Evolutionary conservation across 352 stramenopile genomes (phyloP).

Genomic region (Phytophthora rubi): DNA sequence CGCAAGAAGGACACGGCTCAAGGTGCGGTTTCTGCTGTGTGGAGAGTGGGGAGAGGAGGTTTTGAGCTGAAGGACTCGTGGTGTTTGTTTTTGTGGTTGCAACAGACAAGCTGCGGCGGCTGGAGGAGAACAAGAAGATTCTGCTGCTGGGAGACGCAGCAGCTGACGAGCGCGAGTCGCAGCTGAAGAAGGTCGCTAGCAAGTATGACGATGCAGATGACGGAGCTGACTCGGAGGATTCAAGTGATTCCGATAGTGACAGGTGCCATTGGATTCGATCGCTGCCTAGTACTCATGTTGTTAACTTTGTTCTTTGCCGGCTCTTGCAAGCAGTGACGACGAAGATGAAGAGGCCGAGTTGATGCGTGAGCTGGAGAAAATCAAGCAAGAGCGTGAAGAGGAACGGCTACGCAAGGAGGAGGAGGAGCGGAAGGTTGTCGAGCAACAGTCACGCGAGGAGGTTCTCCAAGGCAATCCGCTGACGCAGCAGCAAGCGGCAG

Average conservation of each 20-base stretch:
- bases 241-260: conserved; percentile 80
- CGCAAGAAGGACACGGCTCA: conserved; percentile 83
- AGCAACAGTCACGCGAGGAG: conserved; percentile 91
- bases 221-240: conserved; percentile 65
- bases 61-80: not conserved
- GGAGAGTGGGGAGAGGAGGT: not conserved
- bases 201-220: conserved; percentile 94
- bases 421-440: conserved; percentile 76
- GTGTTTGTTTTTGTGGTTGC: conserved; percentile 1
- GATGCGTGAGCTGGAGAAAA: conserved; percentile 98
- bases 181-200: conserved; percentile 88
- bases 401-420: conserved; percentile 91
- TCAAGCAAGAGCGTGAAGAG: conserved; percentile 96
- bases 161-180: conserved; percentile 75
- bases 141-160: conserved; percentile 78
- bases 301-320: too few species aligned
- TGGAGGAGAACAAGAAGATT: conserved; percentile 88
- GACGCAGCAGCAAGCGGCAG: conserved; percentile 49
- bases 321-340: conserved; percentile 60
- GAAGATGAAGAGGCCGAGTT: conserved; percentile 98
- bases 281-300: too few species aligned
- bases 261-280: conserved; percentile 33
- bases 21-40: conserved; percentile 32
- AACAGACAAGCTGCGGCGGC: conserved; percentile 65
- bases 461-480: conserved; percentile 95